phyloP scores from a whole-genome alignment of 1,284 basidiomycete genomes.

The Ustilago sp. region DNA sequence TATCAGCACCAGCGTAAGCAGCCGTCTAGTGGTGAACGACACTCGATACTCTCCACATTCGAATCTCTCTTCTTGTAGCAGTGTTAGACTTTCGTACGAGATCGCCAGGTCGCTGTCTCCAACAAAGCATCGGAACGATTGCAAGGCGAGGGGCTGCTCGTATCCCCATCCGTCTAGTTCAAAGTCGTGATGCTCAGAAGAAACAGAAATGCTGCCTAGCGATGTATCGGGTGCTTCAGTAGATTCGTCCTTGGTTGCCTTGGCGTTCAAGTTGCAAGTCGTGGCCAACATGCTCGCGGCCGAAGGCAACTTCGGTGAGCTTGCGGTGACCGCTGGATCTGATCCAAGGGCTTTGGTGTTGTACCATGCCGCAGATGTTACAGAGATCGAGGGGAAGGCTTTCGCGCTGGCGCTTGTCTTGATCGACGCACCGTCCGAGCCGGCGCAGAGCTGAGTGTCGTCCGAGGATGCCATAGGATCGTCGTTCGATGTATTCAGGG shows the following conservation, averaged over 20 bases:
- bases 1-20: conserved; percentile 42
- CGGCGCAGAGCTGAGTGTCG: background rate
- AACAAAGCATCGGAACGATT: conserved; percentile 36
- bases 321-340: conserved; percentile 13
- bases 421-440: conserved; percentile 32
- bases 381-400: conserved; percentile 55
- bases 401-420: conserved; percentile 39
- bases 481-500: background rate
- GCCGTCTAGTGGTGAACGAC: conserved; percentile 31
- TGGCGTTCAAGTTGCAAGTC: background rate
- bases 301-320: conserved; percentile 21
- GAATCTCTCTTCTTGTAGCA: conserved; percentile 21
- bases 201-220: conserved; percentile 21
- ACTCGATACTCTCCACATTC: conserved; percentile 19
- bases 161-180: conserved; percentile 54
- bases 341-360: conserved; percentile 40
- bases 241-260: conserved; percentile 1
- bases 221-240: conserved; percentile 23
- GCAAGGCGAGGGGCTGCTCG: conserved; percentile 34
- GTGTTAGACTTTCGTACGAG: conserved; percentile 14
- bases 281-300: conserved; percentile 22
- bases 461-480: background rate
- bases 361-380: conserved; percentile 59
- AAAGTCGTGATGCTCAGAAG: conserved; percentile 51
- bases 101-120: conserved; percentile 23